Evolutionary conservation across 2,329 filamentous ascomycete genomes (phyloP), one percentile per base, ranked within the genome.

Genomic region (Colletotrichum theobromicola): DNA sequence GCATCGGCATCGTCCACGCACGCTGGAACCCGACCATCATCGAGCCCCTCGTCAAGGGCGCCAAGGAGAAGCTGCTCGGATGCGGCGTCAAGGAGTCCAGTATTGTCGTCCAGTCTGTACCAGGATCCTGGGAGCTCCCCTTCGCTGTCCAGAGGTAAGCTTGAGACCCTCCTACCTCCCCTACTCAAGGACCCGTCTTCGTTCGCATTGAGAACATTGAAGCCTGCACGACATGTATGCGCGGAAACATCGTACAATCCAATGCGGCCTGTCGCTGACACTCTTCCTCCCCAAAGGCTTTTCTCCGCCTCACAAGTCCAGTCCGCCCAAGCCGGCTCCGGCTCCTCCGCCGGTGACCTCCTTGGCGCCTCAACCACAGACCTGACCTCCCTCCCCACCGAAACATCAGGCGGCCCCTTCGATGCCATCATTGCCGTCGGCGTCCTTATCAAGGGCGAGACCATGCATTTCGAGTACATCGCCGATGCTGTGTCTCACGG

Each of bases 401-500:
- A 85, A 4, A 82, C 84, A n/a, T 80, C 87, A 76, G 85, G 90
- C 72, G 86, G 88, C 70, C 91, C 95, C 24, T 98, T 98, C 80
- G 96, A 98, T 82, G 97, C 97, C 76, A 92, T 99, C 77, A 96
- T 99, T 78, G 95, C 97, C 67, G 94, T 99, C 78, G 97, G 97
- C 70, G 96, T 98, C 71, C 91, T 99, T 75, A 98, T 99, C 87
- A 99, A 99, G 88, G 97, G 97, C 83, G 94, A 98, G 86, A 98
- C 97, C 8, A 98, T 98, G 95, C 97, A 99, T 86, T 99, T 99
- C 81, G 97, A 99, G 86, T 98, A 99, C 87, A 99, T 99, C 80
- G 91, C 96, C 55, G 97, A 98, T 77, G 92, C 95, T 53, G 95
- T 97, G 8, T 95, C 93, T 72, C 95, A 98, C 76, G 97, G 95